Evolutionary conservation across 1,139 yeast species (phyloP), one percentile per base, ranked within the genome.

Genomic region (Hanseniaspora sp.): DNA sequence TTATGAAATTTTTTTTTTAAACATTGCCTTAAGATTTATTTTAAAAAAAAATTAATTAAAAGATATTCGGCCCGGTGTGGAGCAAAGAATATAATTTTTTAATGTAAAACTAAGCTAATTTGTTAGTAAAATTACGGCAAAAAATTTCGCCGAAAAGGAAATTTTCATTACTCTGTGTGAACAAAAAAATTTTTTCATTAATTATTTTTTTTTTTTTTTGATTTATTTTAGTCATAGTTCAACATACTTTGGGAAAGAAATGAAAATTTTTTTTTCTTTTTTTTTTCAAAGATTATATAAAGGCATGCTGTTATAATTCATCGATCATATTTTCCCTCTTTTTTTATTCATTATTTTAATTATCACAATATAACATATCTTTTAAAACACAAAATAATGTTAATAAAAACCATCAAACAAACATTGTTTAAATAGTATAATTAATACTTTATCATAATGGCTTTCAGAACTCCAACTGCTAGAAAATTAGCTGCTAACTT

Each of bases 401-500:
- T n/a, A 41, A 15, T 23, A 42, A 42, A 28, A 9, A 8, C 9
- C 28, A 39, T 9, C 12, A 39, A 39, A 17, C 12, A 17, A 3
- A 28, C 45, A 37, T n/a, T 37, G 15, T 37, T 37, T 13, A 28
- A 13, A 11, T 7, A 37, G 9, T 12, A 41, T 23, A 2, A 41
- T 13, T 13, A 41, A 28, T 28, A 41, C n/a, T 12, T 17, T 28
- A 11, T 23, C 18, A 48, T 33, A 29, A 54, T 54, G 56, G 54
- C 56, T 46, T 54, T 49, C 46, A 54, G 56, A 54, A 46, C 54
- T 41, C 48, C 53, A 34, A 33, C 56, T 42, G 54, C 56, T 46
- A 54, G 33, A 44, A 52, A 35, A 45, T 52, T 52, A 41, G 66
- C 69, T 54, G 58, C 69, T 54, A 64, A 63, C 63, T 58, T 66